Evolutionary conservation across 768 basidiomycete genomes (phyloP).

Genomic region (Kwoniella sp.): DNA sequence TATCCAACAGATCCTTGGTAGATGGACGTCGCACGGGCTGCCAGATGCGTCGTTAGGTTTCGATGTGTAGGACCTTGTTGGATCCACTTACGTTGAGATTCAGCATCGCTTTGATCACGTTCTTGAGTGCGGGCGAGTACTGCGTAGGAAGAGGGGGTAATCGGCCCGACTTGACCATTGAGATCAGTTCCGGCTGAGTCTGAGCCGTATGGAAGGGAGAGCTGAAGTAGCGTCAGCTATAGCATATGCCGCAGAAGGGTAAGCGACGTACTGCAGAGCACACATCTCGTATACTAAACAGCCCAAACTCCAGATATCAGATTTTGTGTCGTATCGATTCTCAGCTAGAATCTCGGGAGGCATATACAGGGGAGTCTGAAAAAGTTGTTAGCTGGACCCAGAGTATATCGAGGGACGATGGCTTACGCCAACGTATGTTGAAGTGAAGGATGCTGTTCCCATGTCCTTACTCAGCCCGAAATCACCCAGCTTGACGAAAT

Average conservation of each 20-base stretch:
- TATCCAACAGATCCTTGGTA: conserved; percentile 42
- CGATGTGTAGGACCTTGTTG: not conserved
- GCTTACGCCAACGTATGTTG: conserved; percentile 92
- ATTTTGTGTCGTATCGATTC: conserved; percentile 94
- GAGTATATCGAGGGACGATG: not conserved
- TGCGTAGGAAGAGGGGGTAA: conserved; percentile 42
- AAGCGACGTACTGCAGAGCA: conserved; percentile 61
- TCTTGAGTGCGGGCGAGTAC: conserved; percentile 35
- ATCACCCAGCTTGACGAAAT: conserved; percentile 91
- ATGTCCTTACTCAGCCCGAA: conserved; percentile 94
- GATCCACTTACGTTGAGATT: conserved; percentile 36
- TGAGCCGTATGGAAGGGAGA: conserved; percentile 47
- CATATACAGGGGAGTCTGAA: conserved; percentile 97
- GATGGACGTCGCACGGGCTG: conserved; percentile 45
- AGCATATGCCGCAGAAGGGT: conserved; percentile 2
- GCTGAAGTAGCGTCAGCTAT: conserved; percentile 14
- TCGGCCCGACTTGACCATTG: conserved; percentile 42
- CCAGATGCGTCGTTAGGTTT: not conserved
- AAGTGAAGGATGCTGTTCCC: conserved; percentile 79
- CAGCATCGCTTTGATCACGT: conserved; percentile 46
- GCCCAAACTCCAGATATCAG: conserved; percentile 97
- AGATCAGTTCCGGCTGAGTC: conserved; percentile 45
- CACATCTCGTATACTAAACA: conserved; percentile 96
- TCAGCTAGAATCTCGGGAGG: conserved; percentile 97
- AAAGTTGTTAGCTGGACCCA: conserved; percentile 7